These are phyloP conservation scores for Yarrowia hollandica DNA, from an alignment of 805 yeast genomes.

Conservation along the genomic window DNA sequence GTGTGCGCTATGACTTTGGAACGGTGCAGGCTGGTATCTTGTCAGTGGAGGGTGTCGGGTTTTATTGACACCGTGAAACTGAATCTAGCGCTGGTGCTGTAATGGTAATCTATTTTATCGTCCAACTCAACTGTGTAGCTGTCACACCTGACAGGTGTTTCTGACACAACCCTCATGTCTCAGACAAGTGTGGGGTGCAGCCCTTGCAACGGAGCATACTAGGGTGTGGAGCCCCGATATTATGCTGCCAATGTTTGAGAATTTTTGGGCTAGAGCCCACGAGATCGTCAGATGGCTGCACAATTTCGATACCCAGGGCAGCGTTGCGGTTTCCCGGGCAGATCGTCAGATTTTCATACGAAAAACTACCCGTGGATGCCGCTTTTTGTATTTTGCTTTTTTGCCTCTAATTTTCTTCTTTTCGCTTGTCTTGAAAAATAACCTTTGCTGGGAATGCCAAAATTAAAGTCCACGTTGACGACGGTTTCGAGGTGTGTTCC, in stretches of 20 bases:
- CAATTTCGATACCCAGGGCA: neutral
- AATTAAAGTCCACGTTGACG: neutral
- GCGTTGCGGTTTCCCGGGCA: neutral
- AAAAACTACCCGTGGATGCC: neutral
- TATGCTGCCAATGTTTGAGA: too few species aligned
- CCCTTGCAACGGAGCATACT: neutral
- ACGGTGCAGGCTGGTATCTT: too few species aligned
- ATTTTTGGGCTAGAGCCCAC: too few species aligned
- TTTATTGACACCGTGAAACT: too few species aligned
- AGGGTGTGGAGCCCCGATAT: neutral
- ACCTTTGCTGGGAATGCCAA: constrained; percentile 12
- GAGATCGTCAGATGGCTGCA: too few species aligned
- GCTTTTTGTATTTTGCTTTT: neutral
- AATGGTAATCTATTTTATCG: too few species aligned
- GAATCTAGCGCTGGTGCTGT: too few species aligned
- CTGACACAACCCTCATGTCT: neutral
- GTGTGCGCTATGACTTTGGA: too few species aligned
- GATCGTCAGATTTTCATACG: neutral
- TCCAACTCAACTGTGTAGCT: too few species aligned
- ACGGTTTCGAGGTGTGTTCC: too few species aligned
- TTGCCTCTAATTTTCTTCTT: neutral
- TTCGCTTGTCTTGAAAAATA: neutral
- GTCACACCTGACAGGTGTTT: too few species aligned
- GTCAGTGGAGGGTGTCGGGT: too few species aligned
- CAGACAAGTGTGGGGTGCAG: constrained; percentile 22